Evolutionary conservation across 2,329 filamentous ascomycete species (phyloP), one percentile per base, ranked within the genome.

Genomic region (Didymella glomerata): DNA sequence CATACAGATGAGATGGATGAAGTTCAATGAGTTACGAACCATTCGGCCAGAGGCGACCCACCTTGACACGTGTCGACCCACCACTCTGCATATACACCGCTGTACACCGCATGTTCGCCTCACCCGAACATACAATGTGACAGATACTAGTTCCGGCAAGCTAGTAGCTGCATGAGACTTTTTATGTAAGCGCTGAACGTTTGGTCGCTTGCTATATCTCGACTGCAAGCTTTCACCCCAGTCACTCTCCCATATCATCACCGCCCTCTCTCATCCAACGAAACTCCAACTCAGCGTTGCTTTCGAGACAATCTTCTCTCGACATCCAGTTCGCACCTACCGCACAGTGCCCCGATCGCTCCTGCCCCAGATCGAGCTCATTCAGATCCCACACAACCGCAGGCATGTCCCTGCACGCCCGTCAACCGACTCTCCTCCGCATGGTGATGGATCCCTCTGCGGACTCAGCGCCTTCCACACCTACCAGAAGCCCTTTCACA

Each of bases 21-120:
- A 4, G 24, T 4, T 25, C 24, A 25, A 25, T 25, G 3, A 25
- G 24, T 25, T 7, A 4, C 24, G 7, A 25, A 3, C 7, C 7
- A 25, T 7, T 25, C 7, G 24, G 7, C 24, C 24, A 25, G 24
- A 25, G 24, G 7, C 7, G 56, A 59, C 47, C 56, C 56, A 54
- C 56, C 42, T 45, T 59, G 56, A 59, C 56, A 59, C 56, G 56
- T 59, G 56, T 59, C 56, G 56, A 54, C 46, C 56, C 56, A 59
- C 56, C 41, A 24, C 22, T 4, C 6, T 59, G 56, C 56, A 54
- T 40, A 27, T 58, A 59, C 56, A 59, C 50, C 56, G 56, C 56
- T 51, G 42, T 54, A 47, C 46, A 51, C 50, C 47, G 56, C 56
- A 50, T 30, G 41, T 51, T 47, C 50, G 56, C 50, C 56, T 59